Percentiles rank a stretch among this genome's conserved stretches.
phyloP scores from a whole-genome alignment of 176 grass and related monocot genomes.

The Oryza glaberrima region DNA sequence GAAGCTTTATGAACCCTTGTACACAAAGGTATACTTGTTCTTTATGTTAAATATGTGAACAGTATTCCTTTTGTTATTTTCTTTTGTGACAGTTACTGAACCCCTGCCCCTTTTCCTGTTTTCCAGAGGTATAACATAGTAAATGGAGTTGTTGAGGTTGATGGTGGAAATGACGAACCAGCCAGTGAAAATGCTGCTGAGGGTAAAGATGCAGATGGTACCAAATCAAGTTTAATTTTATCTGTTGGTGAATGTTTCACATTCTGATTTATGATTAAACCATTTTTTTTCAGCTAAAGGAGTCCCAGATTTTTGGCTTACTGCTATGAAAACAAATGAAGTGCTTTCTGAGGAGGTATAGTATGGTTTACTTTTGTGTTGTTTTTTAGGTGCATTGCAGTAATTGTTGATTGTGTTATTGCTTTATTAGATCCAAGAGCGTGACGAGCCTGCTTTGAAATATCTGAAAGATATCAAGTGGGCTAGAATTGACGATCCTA shows the following conservation, averaged over 20 bases:
- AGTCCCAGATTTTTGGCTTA: slow-evolving; percentile 94
- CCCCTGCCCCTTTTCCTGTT: neutral
- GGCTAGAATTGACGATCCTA: slow-evolving; percentile 66
- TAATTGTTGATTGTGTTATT: neutral
- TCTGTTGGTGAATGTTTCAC: neutral
- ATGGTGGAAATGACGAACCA: slow-evolving; percentile 55
- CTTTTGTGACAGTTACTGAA: neutral
- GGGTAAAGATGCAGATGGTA: slow-evolving; percentile 55
- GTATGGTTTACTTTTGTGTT: neutral
- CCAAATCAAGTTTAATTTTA: neutral
- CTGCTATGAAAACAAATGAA: slow-evolving; percentile 89
- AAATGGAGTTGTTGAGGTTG: slow-evolving; percentile 81
- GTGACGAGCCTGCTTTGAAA: slow-evolving; percentile 73
- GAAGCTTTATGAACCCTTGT: slow-evolving; percentile 65
- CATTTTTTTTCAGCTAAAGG: slow-evolving; percentile 61
- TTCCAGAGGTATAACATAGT: slow-evolving; percentile 86
- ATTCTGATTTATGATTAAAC: slow-evolving; percentile 32
- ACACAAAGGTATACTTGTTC: slow-evolving; percentile 40
- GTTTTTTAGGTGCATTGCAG: neutral
- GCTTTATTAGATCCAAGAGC: slow-evolving; percentile 74
- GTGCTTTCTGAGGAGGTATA: slow-evolving; percentile 76
- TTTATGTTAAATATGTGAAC: neutral
- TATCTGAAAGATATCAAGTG: slow-evolving; percentile 95
- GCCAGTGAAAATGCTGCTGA: slow-evolving; percentile 47
- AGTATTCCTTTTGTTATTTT: neutral